Conservation (phyloP, 1,284 basidiomycete genomes). For the Heliocybe sulcata region DNA sequence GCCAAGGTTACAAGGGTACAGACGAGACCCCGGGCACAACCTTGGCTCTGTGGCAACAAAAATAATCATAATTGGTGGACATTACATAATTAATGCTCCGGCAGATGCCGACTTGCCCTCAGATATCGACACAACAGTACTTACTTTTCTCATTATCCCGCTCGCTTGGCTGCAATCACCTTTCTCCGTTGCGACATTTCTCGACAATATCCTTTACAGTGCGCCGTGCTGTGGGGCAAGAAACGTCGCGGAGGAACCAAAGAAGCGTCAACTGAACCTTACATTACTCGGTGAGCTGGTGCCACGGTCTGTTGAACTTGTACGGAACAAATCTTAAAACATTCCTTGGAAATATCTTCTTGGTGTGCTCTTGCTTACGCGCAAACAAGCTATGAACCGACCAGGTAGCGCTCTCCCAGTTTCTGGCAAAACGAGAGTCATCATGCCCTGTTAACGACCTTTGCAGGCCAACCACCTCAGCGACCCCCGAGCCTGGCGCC, state of each 20-base stretch:
- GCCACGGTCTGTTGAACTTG: background rate
- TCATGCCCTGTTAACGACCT: conserved; percentile 18
- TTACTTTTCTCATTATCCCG: background rate
- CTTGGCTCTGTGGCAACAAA: no score
- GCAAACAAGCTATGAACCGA: conserved; percentile 24
- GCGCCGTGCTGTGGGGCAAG: background rate
- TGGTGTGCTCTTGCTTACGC: background rate
- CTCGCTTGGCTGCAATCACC: background rate
- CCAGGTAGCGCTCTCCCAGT: conserved; percentile 20
- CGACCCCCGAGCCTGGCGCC: conserved; percentile 68
- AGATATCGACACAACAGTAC: background rate
- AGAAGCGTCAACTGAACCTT: conserved; percentile 8
- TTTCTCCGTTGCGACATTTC: background rate
- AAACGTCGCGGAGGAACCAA: conserved; percentile 1
- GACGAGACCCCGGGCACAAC: no score
- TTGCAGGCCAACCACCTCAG: conserved; percentile 70
- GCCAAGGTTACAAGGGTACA: no score
- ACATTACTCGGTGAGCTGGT: background rate
- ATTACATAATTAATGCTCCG: no score
- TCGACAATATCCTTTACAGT: background rate
- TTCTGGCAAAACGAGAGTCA: background rate
- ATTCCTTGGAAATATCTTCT: conserved; percentile 1
- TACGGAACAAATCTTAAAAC: background rate
- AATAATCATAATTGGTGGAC: no score
- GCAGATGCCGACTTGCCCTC: no score